Evolutionary conservation across 2,329 filamentous ascomycete genomes (phyloP).

Genomic region (Pseudogymnoascus sp.): DNA sequence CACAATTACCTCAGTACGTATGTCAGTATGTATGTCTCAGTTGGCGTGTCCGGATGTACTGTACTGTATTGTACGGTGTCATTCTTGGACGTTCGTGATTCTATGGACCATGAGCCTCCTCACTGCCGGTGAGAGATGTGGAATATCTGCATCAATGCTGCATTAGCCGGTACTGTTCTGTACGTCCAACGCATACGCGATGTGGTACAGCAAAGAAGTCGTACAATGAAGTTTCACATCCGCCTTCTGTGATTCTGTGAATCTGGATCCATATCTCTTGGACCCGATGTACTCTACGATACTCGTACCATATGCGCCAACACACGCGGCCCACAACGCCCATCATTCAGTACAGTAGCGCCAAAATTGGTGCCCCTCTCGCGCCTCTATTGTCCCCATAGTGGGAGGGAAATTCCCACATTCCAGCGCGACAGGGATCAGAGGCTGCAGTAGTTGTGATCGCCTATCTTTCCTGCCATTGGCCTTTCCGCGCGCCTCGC

Average conservation of each 20-base stretch:
- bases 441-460: neutral
- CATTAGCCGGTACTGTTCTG: neutral
- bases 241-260: neutral
- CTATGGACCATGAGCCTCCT: neutral
- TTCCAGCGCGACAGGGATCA: slow-evolving; percentile 7
- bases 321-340: slow-evolving; percentile 2
- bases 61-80: neutral
- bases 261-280: neutral
- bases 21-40: slow-evolving; percentile 5
- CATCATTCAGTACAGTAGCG: neutral
- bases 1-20: slow-evolving; percentile 3
- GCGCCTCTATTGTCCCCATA: neutral
- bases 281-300: neutral
- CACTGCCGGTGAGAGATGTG: neutral
- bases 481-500: slow-evolving; percentile 1
- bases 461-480: slow-evolving; percentile 2
- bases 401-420: neutral
- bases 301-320: neutral
- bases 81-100: neutral
- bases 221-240: neutral
- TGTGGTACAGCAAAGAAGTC: neutral
- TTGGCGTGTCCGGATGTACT: neutral
- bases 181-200: neutral
- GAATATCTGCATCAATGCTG: neutral
- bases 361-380: neutral